These are phyloP conservation scores for Naganishia liquefaciens DNA, from an alignment of 1,284 basidiomycete species.

Conservation along the genomic window DNA sequence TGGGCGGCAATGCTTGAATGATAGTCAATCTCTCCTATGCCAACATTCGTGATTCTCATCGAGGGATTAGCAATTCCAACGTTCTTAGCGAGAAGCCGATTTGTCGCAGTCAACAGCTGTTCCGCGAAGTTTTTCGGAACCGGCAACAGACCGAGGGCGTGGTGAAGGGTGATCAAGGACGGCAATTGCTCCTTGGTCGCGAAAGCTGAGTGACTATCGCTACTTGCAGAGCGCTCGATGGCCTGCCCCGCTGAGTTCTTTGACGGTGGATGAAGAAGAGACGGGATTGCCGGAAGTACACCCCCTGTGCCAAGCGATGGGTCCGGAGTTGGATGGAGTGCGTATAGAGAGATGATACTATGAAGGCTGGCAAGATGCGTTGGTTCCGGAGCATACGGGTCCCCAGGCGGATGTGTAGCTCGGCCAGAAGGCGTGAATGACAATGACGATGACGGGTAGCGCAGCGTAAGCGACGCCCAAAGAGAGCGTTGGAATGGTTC, in stretches of 20 bases:
- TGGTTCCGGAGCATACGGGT: slow-evolving; percentile 51
- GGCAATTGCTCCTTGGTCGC: slow-evolving; percentile 34
- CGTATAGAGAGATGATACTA: slow-evolving; percentile 25
- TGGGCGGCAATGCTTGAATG: slow-evolving; percentile 21
- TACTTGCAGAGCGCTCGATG: slow-evolving; percentile 10
- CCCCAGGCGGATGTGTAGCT: slow-evolving; percentile 36
- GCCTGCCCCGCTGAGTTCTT: slow-evolving; percentile 26
- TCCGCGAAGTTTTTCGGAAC: slow-evolving; percentile 48
- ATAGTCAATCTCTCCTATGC: slow-evolving; percentile 42
- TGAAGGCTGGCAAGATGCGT: slow-evolving; percentile 42
- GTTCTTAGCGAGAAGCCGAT: slow-evolving; percentile 46
- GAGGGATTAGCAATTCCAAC: slow-evolving; percentile 41
- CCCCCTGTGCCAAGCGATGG: slow-evolving; percentile 42
- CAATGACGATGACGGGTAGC: slow-evolving; percentile 43
- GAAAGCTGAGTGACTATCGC: neutral
- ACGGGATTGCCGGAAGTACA: slow-evolving; percentile 50
- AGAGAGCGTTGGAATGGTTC: slow-evolving; percentile 52
- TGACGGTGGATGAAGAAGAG: slow-evolving; percentile 40
- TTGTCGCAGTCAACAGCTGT: slow-evolving; percentile 47
- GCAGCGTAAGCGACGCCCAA: slow-evolving; percentile 49
- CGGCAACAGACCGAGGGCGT: slow-evolving; percentile 44
- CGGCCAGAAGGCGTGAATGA: slow-evolving; percentile 6
- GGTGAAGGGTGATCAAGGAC: slow-evolving; percentile 48
- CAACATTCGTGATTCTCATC: slow-evolving; percentile 43
- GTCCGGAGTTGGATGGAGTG: slow-evolving; percentile 19